Evolutionary conservation across 208 protist species (phyloP).

Genomic region (Acanthamoeba lenticulata): DNA sequence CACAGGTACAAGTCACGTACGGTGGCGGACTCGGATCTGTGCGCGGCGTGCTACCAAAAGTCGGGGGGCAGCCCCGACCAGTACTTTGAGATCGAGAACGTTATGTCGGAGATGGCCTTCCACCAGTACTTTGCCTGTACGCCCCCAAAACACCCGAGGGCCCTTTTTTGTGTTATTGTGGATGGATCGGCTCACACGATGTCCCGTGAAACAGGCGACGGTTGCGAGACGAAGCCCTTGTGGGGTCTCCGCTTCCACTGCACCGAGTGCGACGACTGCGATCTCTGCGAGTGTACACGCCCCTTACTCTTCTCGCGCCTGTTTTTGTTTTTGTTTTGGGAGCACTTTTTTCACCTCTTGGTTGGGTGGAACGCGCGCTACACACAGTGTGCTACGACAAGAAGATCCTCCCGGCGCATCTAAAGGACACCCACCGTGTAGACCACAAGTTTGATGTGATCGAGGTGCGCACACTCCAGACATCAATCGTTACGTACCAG

Average conservation of each 20-base stretch:
- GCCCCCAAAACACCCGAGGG: not conserved
- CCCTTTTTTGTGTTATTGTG: not conserved
- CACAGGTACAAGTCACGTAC: constrained; percentile 67
- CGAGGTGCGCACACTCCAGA: constrained; percentile 18
- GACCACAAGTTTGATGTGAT: constrained; percentile 62
- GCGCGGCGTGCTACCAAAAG: constrained; percentile 53
- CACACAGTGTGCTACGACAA: constrained; percentile 65
- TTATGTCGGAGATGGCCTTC: constrained; percentile 69
- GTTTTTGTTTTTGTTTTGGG: not conserved
- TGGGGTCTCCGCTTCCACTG: constrained; percentile 79
- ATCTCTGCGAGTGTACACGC: constrained; percentile 73
- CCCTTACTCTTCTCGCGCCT: not conserved
- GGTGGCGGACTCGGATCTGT: constrained; percentile 24
- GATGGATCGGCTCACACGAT: not conserved
- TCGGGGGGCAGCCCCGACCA: constrained; percentile 11
- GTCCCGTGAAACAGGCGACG: not conserved
- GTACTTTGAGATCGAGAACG: constrained; percentile 72
- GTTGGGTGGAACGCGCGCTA: not conserved
- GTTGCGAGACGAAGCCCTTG: constrained; percentile 74
- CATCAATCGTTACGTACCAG: not conserved
- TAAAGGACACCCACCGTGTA: not conserved
- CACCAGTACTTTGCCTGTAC: constrained; percentile 77
- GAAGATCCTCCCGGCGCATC: constrained; percentile 22
- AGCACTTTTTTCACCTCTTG: not conserved
- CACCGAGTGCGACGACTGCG: constrained; percentile 74